Base-by-base conservation (phyloP, 1,284 basidiomycete species). In the Neolentinus lepideus region DNA sequence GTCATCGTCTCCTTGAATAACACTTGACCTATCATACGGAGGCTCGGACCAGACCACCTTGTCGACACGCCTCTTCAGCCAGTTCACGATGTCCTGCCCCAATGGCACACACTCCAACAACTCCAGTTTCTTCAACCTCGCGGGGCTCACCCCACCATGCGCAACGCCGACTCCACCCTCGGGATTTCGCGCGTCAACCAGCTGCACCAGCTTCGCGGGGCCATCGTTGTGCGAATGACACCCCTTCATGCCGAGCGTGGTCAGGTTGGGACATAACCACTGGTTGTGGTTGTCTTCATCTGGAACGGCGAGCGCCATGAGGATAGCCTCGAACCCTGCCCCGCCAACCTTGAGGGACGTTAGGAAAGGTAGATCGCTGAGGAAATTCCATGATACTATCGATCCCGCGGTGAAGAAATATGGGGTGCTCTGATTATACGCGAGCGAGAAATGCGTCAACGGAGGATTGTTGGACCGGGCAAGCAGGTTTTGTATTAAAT, bases 121-220 rank as follows among this genome's bases (percentile, higher is more conserved):
- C 67, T 88, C 85, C 27, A 88, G 63, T 53, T 72, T 69, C 60
- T 71, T 74, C 58, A 89, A 66, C 62, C 76, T 73, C 55, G 70
- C 69, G 1, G 80, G 79, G 10, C 69, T 63, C n/a, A 77, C 73
- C 19, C 55, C 64, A 11, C 51, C 59, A 35, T 57, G 62, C 2
- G 61, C 57, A 12, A 61, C 57, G 64, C 63, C 2, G 38, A 43
- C 38, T 62, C 61, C 43, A 61, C 62, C 54, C 62, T 77, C 76
- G 0, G 86, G 86, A 64, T 88, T 89, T 47, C 86, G 74, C 53
- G 77, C 76, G 47, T 87, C 84, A 33, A 89, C 75, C 69, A 88
- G 75, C 63, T 80, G 77, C 25, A 89, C 83, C 10, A 89, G 75
- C 66, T 84, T 84, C 43, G 73, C 70, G 22, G 85, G 75, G 22